Evolutionary conservation across 2,329 filamentous ascomycete species (phyloP), one percentile per base, ranked within the genome.

Genomic region (Endothia cerciana): DNA sequence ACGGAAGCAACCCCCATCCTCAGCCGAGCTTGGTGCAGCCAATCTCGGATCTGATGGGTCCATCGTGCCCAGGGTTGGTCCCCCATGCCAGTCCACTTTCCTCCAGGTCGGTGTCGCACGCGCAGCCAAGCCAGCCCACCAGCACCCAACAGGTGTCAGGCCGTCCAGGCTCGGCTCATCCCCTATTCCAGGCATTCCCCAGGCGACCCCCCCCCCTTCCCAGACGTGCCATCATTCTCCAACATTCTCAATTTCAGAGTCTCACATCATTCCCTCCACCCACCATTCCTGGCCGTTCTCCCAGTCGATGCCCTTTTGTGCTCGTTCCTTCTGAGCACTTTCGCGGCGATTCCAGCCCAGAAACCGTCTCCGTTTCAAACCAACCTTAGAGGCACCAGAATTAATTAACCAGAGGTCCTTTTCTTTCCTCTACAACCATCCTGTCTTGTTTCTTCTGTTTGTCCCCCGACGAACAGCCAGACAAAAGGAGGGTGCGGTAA

Each of bases 151-250:
- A 36, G 30, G 25, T 49, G 45, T 30, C 45, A 38, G 45, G 45
- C 38, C 13, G 41, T 36, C 33, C 33, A 40, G 30, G 30, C 28
- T n/a, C 59, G 15, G 13, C 33, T n/a, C 49, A 38, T 62, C 51
- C 61, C 63, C 63, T 62, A 68, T 68, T 68, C 65, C 59, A 65
- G 63, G 47, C 63, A 57, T 47, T 60, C 57, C 55, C 55, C 63
- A 65, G 58, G 38, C 47, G 28, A 11, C 49, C n/a, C 45, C 28
- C 33, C 59, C 25, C 17, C 13, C 28, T 51, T 40, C 49, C 19
- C 53, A 38, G 41, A 55, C 28, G 40, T 56, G 38, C 59, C 60
- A 57, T 57, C 60, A 56, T 57, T 63, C 61, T 63, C 61, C 61
- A 63, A 63, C 49, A 45, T 38, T 36, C 61, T 43, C 59, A 53